Conservation (phyloP, 2,329 filamentous ascomycete genomes). For the Curvularia sp. region DNA sequence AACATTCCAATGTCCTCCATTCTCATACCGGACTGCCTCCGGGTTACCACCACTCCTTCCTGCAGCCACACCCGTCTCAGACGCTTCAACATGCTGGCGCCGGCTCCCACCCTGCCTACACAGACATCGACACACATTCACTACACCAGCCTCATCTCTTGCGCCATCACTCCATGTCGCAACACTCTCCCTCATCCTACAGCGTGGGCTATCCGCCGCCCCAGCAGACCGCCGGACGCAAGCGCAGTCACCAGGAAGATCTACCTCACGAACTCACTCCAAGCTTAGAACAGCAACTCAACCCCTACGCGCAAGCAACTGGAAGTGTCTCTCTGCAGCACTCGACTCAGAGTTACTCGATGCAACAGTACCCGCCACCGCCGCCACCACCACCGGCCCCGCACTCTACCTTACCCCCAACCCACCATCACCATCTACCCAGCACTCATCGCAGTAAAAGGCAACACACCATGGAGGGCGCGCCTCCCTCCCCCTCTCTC, state of each 20-base stretch:
- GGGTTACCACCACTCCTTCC: conserved; percentile 47
- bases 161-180: conserved; percentile 48
- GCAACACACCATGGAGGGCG: conserved; percentile 60
- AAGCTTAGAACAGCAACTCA: conserved; percentile 50
- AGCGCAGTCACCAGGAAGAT: conserved; percentile 53
- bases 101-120: conserved; percentile 47
- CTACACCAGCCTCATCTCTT: conserved; percentile 47
- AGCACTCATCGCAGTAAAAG: conserved; percentile 72
- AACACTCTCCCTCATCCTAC: conserved; percentile 48
- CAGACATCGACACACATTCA: conserved; percentile 49
- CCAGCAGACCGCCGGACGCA: conserved; percentile 46
- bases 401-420: conserved; percentile 37
- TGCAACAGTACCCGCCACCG: conserved; percentile 47
- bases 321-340: conserved; percentile 51
- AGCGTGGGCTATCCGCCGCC: conserved; percentile 46
- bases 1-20: conserved; percentile 51
- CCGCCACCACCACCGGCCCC: conserved; percentile 24
- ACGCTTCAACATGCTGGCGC: conserved; percentile 49
- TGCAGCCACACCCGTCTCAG: conserved; percentile 49
- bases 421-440: conserved; percentile 82
- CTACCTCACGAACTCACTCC: conserved; percentile 49
- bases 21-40: conserved; percentile 47
- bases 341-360: conserved; percentile 46
- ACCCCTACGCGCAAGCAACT: conserved; percentile 48
- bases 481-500: conserved; percentile 45